phyloP scores from a whole-genome alignment of 2,329 filamentous ascomycete species.

The Dothiorella sarmentorum region DNA sequence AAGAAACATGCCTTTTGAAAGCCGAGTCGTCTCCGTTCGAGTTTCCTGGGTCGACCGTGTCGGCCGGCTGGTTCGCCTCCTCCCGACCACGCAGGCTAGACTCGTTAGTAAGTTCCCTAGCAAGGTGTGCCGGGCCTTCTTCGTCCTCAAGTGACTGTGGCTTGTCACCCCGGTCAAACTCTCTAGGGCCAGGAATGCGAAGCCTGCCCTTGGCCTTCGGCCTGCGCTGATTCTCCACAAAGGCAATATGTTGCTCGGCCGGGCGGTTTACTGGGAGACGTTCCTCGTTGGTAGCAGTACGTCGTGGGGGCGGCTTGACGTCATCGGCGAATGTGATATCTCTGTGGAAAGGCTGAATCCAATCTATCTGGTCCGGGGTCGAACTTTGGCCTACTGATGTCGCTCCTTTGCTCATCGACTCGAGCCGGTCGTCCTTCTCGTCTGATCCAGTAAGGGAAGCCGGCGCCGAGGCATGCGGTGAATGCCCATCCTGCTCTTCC shows the following conservation, averaged over 20 bases:
- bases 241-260: slow-evolving; percentile 80
- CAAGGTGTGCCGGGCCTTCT: slow-evolving; percentile 31
- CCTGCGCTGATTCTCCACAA: slow-evolving; percentile 79
- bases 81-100: slow-evolving; percentile 45
- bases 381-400: neutral
- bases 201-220: slow-evolving; percentile 68
- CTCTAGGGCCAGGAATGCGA: slow-evolving; percentile 86
- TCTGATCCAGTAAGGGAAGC: slow-evolving; percentile 49
- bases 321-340: slow-evolving; percentile 69
- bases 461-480: neutral
- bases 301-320: slow-evolving; percentile 57
- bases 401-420: neutral
- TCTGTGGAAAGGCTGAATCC: slow-evolving; percentile 30
- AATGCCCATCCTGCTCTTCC: slow-evolving; percentile 25
- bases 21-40: slow-evolving; percentile 39
- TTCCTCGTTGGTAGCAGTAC: slow-evolving; percentile 47
- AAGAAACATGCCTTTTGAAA: slow-evolving; percentile 58
- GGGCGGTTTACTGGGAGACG: slow-evolving; percentile 52
- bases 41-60: slow-evolving; percentile 23
- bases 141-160: slow-evolving; percentile 58
- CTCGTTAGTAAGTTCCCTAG: slow-evolving; percentile 23
- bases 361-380: neutral
- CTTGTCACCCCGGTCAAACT: slow-evolving; percentile 77
- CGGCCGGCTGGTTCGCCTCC: slow-evolving; percentile 16
- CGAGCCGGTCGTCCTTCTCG: slow-evolving; percentile 19